Conservation (phyloP, 2,329 filamentous ascomycete genomes). For the Sporothrix phasma region DNA sequence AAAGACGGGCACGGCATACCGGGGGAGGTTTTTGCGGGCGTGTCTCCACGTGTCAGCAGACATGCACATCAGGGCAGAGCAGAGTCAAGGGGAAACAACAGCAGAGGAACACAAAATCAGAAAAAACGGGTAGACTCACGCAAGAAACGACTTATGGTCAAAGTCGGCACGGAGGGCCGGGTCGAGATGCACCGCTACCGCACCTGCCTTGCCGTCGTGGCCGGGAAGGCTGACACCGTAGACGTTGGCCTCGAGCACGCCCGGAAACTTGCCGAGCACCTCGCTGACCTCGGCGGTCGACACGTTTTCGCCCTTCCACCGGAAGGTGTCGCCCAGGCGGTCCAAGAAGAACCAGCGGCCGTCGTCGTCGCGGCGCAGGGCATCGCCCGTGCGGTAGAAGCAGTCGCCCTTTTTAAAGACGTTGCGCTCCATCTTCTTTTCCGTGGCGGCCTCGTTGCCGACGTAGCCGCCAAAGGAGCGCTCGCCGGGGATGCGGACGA, state of each 20-base stretch:
- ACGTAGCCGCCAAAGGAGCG: conserved; percentile 60
- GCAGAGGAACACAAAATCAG: too few relatives aligned
- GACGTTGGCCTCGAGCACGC: conserved; percentile 69
- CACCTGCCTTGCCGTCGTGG: conserved; percentile 77
- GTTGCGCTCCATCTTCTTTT: conserved; percentile 54
- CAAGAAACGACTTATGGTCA: conserved; percentile 50
- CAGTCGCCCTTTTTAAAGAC: conserved; percentile 58
- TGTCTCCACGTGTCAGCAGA: conserved; percentile 29
- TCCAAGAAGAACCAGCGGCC: conserved; percentile 63
- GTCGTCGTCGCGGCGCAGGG: conserved; percentile 49
- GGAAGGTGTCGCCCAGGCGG: conserved; percentile 59
- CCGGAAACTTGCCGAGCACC: conserved; percentile 55
- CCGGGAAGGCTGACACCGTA: conserved; percentile 72
- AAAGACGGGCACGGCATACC: conserved; percentile 69
- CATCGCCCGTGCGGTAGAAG: conserved; percentile 60
- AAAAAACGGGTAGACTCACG: too few relatives aligned
- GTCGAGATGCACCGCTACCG: conserved; percentile 33
- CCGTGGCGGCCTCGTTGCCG: conserved; percentile 55
- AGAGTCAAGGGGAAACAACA: conserved; percentile 27
- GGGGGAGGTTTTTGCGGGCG: conserved; percentile 50
- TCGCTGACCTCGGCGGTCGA: conserved; percentile 73
- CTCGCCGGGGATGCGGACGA: conserved; percentile 51
- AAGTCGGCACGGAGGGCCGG: conserved; percentile 30
- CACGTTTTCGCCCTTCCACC: conserved; percentile 77
- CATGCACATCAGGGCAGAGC: background rate